Conservation (phyloP, 2,329 filamentous ascomycete genomes). For the Exophiala alcalophila region DNA sequence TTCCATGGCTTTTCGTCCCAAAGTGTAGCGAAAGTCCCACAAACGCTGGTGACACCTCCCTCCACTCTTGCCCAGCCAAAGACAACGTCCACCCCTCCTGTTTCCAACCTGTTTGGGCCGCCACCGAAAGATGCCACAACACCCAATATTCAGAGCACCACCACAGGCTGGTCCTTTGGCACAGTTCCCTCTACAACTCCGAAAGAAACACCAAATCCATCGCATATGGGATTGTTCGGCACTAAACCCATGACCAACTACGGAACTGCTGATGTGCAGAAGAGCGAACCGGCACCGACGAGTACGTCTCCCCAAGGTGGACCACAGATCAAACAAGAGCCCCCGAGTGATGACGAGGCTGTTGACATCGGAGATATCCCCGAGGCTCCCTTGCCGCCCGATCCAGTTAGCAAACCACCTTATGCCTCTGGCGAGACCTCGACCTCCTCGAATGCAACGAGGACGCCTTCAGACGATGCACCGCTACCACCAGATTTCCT, state of each 20-base stretch:
- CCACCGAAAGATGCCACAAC: constrained; percentile 30
- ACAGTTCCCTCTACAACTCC: constrained; percentile 28
- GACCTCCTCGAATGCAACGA: constrained; percentile 34
- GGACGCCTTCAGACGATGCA: constrained; percentile 23
- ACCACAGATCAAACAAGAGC: constrained; percentile 37
- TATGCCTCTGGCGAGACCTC: constrained; percentile 51
- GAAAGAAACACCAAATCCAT: constrained; percentile 31
- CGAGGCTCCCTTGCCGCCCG: constrained; percentile 46
- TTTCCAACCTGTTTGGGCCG: constrained; percentile 38
- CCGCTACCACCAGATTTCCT: constrained; percentile 36
- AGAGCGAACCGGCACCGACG: constrained; percentile 32
- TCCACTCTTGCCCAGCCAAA: constrained; percentile 28
- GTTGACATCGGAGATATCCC: constrained; percentile 35
- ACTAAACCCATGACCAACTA: constrained; percentile 32
- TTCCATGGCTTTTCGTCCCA: constrained; percentile 7
- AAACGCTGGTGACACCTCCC: constrained; percentile 28
- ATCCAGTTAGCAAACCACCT: constrained; percentile 45
- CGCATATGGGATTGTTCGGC: constrained; percentile 35
- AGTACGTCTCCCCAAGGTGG: constrained; percentile 27
- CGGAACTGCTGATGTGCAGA: constrained; percentile 32
- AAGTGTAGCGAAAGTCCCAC: constrained; percentile 10
- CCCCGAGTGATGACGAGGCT: constrained; percentile 32
- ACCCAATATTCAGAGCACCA: constrained; percentile 32
- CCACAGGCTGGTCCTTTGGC: constrained; percentile 31
- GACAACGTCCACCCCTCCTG: constrained; percentile 33